Conservation (phyloP, 495 filamentous ascomycete species). For the Annulohypoxylon stygium region DNA sequence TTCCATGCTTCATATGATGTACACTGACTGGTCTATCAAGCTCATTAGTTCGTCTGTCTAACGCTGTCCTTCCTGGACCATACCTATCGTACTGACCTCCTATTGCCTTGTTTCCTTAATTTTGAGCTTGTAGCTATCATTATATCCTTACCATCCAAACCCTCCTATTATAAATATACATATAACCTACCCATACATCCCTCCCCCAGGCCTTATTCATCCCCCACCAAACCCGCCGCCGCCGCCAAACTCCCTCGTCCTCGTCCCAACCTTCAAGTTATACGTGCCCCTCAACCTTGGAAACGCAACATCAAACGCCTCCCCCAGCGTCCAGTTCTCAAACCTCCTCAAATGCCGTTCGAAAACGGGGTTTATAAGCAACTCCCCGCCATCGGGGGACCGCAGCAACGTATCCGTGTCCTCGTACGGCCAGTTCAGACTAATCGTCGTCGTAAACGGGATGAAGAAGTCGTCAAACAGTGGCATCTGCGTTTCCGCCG, state of each 20-base stretch:
- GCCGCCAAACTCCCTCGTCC: slow-evolving; percentile 1
- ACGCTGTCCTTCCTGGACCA: too few species aligned
- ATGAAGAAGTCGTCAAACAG: slow-evolving; percentile 85
- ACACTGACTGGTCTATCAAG: too few species aligned
- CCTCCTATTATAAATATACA: neutral
- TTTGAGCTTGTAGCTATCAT: too few species aligned
- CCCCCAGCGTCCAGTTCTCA: slow-evolving; percentile 82
- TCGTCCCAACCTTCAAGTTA: slow-evolving; percentile 46
- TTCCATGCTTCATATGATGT: too few species aligned
- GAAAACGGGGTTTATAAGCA: slow-evolving; percentile 83
- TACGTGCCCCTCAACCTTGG: slow-evolving; percentile 70
- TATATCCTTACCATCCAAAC: too few species aligned
- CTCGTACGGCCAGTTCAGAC: slow-evolving; percentile 84
- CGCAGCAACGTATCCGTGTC: slow-evolving; percentile 70
- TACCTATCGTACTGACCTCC: neutral
- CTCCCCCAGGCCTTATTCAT: neutral
- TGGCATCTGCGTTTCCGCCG: slow-evolving; percentile 33
- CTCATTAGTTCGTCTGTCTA: too few species aligned
- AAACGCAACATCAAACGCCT: slow-evolving; percentile 72
- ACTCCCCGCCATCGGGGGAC: slow-evolving; percentile 67
- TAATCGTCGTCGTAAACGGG: slow-evolving; percentile 78
- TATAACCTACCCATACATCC: neutral
- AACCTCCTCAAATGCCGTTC: slow-evolving; percentile 76
- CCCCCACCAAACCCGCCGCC: slow-evolving; percentile 28
- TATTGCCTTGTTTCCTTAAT: neutral